phyloP scores from a whole-genome alignment of 352 stramenopile species.

The Pythium vanterpoolii region DNA sequence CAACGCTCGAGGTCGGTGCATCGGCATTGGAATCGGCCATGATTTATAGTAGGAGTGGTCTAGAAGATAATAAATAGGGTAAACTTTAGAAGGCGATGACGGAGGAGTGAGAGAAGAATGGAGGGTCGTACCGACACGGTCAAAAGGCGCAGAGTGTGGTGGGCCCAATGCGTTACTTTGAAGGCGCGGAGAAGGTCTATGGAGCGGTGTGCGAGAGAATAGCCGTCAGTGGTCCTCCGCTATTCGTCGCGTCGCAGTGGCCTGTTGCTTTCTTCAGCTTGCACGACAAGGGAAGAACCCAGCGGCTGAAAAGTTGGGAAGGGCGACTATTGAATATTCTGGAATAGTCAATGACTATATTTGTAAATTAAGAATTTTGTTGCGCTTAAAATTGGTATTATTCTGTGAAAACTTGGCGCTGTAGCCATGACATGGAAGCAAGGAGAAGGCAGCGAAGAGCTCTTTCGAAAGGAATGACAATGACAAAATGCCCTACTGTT shows the following conservation, averaged over 20 bases:
- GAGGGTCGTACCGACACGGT: conserved; percentile 1
- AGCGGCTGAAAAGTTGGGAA: background rate
- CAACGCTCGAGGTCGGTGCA: conserved; percentile 72
- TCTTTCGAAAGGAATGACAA: too few species aligned
- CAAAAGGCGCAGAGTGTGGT: background rate
- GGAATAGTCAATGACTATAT: background rate
- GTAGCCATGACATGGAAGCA: background rate
- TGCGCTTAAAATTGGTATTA: background rate
- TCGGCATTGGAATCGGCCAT: conserved; percentile 52
- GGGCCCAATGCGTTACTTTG: background rate
- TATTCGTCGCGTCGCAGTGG: background rate
- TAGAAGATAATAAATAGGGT: background rate
- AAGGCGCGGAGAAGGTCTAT: background rate
- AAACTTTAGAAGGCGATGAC: background rate
- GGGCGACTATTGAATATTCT: conserved; percentile 2
- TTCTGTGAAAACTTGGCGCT: background rate
- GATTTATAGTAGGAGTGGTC: background rate
- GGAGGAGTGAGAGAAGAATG: background rate
- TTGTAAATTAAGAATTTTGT: background rate
- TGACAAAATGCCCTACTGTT: too few species aligned
- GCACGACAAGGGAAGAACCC: conserved; percentile 13
- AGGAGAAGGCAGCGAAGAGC: background rate
- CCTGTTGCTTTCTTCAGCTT: background rate
- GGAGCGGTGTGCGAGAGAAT: background rate
- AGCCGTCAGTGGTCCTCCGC: background rate